phyloP scores from a whole-genome alignment of 2,329 filamentous ascomycete species.

The Fonsecaea pugnacius region DNA sequence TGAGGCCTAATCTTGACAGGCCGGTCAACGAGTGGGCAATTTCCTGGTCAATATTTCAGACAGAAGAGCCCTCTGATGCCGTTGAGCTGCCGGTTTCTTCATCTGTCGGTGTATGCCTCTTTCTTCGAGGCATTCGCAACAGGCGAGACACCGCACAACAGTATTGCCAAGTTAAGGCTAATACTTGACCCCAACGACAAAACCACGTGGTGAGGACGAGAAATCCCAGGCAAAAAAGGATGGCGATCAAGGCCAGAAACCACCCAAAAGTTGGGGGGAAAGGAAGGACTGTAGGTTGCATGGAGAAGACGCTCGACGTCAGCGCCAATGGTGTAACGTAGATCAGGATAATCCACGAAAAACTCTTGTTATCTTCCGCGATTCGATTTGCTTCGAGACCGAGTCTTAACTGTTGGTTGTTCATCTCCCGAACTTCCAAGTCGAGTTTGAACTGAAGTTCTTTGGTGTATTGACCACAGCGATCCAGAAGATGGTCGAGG shows the following conservation, averaged over 20 bases:
- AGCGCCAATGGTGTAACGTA: slow-evolving; percentile 10
- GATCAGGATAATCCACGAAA: slow-evolving; percentile 1
- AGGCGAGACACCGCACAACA: background rate
- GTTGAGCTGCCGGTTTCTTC: background rate
- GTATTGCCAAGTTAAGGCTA: background rate
- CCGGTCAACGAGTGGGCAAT: background rate
- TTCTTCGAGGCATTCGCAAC: background rate
- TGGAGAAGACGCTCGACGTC: slow-evolving; percentile 11
- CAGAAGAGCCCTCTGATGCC: background rate
- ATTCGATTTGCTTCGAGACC: slow-evolving; percentile 1
- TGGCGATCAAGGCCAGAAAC: slow-evolving; percentile 1
- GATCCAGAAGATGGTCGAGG: background rate
- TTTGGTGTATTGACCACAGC: background rate
- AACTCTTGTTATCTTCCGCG: background rate
- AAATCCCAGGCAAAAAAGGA: background rate
- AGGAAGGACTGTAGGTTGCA: slow-evolving; percentile 3
- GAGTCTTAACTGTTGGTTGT: background rate
- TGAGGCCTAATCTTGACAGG: background rate
- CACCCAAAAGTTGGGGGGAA: slow-evolving; percentile 1
- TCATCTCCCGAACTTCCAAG: background rate
- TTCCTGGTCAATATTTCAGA: background rate
- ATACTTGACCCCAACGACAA: background rate
- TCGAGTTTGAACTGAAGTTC: background rate
- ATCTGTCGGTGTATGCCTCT: background rate
- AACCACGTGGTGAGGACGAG: background rate